phyloP scores from a whole-genome alignment of 1,284 basidiomycete genomes.

The Austroboletus novae-zelandiae region DNA sequence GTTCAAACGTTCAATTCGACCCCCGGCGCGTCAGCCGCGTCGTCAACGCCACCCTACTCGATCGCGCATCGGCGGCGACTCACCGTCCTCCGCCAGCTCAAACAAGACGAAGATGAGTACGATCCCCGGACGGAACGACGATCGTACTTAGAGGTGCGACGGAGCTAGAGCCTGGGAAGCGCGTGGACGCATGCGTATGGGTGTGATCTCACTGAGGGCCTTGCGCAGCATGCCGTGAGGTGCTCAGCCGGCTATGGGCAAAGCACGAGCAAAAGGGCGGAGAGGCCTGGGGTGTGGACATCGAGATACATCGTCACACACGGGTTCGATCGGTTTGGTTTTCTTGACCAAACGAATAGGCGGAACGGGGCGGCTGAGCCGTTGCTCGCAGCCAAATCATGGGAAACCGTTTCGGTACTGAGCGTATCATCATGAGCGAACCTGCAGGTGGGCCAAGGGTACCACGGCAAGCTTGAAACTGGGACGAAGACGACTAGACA shows the following conservation, averaged over 20 bases:
- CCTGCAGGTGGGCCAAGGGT: conserved; percentile 86
- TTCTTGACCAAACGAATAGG: conserved; percentile 39
- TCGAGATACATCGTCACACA: conserved; percentile 60
- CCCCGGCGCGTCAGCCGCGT: conserved; percentile 92
- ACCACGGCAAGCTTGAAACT: conserved; percentile 79
- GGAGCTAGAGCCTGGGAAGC: conserved; percentile 87
- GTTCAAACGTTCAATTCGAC: conserved; percentile 80
- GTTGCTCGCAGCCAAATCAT: conserved; percentile 83
- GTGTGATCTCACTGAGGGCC: conserved; percentile 83
- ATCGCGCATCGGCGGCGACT: conserved; percentile 96
- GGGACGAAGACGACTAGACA: conserved; percentile 69
- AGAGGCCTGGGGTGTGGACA: conserved; percentile 85
- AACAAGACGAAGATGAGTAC: conserved; percentile 57
- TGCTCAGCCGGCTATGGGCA: conserved; percentile 85
- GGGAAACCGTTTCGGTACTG: conserved; percentile 90
- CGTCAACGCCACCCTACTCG: conserved; percentile 94
- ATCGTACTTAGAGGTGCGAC: conserved; percentile 95
- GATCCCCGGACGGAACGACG: conserved; percentile 65
- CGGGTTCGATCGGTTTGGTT: background rate
- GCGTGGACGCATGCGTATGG: conserved; percentile 88
- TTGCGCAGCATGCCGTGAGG: conserved; percentile 94
- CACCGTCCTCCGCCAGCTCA: conserved; percentile 91
- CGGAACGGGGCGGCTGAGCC: conserved; percentile 83
- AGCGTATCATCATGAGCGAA: conserved; percentile 97
- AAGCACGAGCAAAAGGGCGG: conserved; percentile 78